A percentile compares a stretch with the other conserved stretches of the same genome.
Conservation (phyloP, 2,329 filamentous ascomycete genomes). For the Botrytis byssoidea region DNA sequence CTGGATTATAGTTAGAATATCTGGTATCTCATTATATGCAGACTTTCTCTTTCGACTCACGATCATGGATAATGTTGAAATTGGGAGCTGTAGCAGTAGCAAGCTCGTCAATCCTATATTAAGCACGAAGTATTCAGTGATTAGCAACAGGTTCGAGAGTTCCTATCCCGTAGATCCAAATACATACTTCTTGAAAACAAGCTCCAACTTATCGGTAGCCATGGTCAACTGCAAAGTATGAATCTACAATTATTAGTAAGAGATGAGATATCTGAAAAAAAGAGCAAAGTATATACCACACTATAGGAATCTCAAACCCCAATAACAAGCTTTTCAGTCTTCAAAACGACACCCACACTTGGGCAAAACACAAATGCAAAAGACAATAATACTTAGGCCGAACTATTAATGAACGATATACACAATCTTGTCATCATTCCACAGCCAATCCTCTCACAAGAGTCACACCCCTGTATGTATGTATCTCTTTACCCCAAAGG, state of each 20-base stretch:
- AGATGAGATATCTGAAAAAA: not conserved
- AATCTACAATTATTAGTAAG: not conserved
- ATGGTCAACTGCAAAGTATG: not conserved
- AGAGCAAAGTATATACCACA: not conserved
- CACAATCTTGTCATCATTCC: not conserved
- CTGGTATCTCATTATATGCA: no score
- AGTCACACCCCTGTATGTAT: not conserved
- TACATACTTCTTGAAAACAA: constrained; percentile 3
- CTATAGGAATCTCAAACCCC: not conserved
- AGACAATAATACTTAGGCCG: not conserved
- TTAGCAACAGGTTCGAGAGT: no score
- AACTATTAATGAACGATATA: not conserved
- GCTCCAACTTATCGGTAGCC: not conserved
- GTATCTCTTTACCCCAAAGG: not conserved
- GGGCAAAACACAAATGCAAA: not conserved
- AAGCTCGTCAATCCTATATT: constrained; percentile 1
- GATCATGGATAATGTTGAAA: not conserved
- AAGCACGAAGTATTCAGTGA: not conserved
- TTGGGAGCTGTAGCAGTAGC: not conserved
- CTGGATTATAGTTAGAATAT: not conserved
- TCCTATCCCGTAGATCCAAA: no score
- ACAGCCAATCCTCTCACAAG: not conserved
- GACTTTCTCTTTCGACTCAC: not conserved
- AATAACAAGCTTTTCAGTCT: not conserved
- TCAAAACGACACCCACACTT: not conserved